Evolutionary conservation across 139 green algal species (phyloP), one percentile per base, ranked within the genome.

Genomic region (Chlamydomonas urium): DNA sequence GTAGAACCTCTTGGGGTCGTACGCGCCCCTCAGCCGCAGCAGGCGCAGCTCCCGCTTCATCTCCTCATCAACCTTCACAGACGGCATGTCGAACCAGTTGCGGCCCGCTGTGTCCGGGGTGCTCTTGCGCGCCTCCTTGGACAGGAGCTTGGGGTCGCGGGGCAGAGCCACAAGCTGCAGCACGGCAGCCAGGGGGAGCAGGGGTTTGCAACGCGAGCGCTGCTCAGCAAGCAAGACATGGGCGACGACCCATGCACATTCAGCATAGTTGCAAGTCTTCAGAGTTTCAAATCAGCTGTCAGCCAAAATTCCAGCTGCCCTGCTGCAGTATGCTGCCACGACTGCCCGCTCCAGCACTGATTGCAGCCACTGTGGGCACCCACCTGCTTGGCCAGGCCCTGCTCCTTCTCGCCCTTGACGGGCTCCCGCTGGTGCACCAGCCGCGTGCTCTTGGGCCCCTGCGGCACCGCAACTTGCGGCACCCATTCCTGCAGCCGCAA

Each of bases 1-100:
- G 86, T 97, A 97, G 77, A 95, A 94, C 45, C 92, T 86, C 83
- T 96, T 97, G 56, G 92, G 86, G 75, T 97, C 92, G 38, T 91
- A 87, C 0, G 89, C 85, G 21, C 84, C 78, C 80, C 92, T 78
- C 69, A 97, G 79, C 73, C 86, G 79, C 60, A 96, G 78, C 75
- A 94, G 76, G 6, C 83, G 80, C 71, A 96, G 78, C 74, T 96
- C 87, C 17, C 77, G 74, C 77, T 91, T 92, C 35, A 90, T 71
- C 19, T 92, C 86, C 29, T 81, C 82, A 23, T 81, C 88, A 34
- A 91, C 84, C 62, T 83, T 53, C n/a, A 75, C 47, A 17, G 82
- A 73, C 29, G 83, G 84, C 67, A 93, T 37, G 60, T 56, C 28
- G 38, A 34, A 57, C 73, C 80, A 82, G 5, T 32, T 38, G 57